A percentile compares a stretch with the other conserved stretches of the same genome.
phyloP scores from a whole-genome alignment of 257 asterid species.

The Penstemon eatonii region DNA sequence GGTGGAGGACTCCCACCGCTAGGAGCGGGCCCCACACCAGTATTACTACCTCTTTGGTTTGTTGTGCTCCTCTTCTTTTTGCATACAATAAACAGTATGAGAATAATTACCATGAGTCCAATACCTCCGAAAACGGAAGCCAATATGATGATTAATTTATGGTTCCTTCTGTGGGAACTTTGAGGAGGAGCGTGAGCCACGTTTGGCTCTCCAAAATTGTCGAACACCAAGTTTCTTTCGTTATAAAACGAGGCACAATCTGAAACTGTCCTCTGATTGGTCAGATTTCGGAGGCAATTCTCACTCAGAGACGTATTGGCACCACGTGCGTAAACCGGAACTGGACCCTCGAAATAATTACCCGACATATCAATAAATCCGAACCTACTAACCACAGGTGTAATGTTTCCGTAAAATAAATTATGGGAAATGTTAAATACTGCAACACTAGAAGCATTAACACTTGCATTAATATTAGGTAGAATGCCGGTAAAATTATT shows the following conservation, averaged over 20 bases:
- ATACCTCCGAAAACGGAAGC: conserved; percentile 74
- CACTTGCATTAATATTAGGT: conserved; percentile 43
- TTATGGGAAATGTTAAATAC: conserved; percentile 64
- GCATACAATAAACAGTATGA: conserved; percentile 49
- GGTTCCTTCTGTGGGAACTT: conserved; percentile 42
- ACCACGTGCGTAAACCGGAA: conserved; percentile 56
- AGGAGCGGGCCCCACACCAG: conserved; percentile 70
- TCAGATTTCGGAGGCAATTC: conserved; percentile 66
- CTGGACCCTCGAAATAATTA: conserved; percentile 76
- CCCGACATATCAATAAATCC: conserved; percentile 59
- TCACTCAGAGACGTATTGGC: conserved; percentile 31
- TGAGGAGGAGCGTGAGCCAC: conserved; percentile 44
- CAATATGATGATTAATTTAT: conserved; percentile 47
- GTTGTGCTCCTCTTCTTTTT: conserved; percentile 45
- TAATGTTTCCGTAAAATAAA: conserved; percentile 67
- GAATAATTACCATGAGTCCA: conserved; percentile 44
- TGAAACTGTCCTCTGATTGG: conserved; percentile 54
- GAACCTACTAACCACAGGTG: conserved; percentile 54
- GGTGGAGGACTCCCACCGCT: conserved; percentile 51
- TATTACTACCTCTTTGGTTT: conserved; percentile 45
- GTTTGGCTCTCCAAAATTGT: conserved; percentile 71
- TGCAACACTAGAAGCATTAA: conserved; percentile 37
- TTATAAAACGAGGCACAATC: conserved; percentile 74
- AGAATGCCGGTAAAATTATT: conserved; percentile 77
- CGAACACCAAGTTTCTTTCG: conserved; percentile 65